Evolutionary conservation across 2,329 filamentous ascomycete species (phyloP), one percentile per base, ranked within the genome.

Genomic region (Phoma sp.): DNA sequence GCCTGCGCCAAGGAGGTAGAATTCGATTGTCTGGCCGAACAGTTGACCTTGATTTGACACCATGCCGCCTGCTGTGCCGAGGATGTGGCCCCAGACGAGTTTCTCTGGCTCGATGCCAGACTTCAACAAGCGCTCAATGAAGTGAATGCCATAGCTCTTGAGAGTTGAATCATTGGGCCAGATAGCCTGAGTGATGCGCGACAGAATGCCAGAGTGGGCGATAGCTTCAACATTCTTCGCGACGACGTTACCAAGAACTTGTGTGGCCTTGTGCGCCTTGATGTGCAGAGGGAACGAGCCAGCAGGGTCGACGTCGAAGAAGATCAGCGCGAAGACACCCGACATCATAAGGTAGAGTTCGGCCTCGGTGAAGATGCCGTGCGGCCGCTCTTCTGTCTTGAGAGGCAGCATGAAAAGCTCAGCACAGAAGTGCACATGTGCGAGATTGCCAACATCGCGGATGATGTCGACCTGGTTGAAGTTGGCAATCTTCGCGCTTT

Each of bases 401-500:
- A 85, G 68, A 0, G 84, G 83, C 6, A 86, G 69, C 59, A 78
- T 80, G 71, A 84, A 85, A 20, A 86, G 68, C 48, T 80, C 79
- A 0, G 82, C 76, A 50, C 77, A 79, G 66, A 86, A 85, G 65
- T 83, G 80, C 4, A 83, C 78, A 60, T 84, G 82, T 4, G 76
- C 78, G 9, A 82, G 72, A 53, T 84, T 84, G 57, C 81, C 80
- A 30, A 85, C 76, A 69, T 85, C 83, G 52, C 83, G 78, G 28
- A 84, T 83, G 81, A 93, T 80, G 62, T 95, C 91, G 33, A 92
- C 83, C 68, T 91, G 87, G 46, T 83, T 83, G 49, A 81, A 80
- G 7, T 82, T 82, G 4, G 79, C 83, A 23, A 93, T 80, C 51
- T 80, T 82, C 72, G 85, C 90, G 36, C 84, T 84, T 71, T 91